Base-by-base conservation (phyloP, 1,284 basidiomycete genomes). In the Clitocybe nebularis region DNA sequence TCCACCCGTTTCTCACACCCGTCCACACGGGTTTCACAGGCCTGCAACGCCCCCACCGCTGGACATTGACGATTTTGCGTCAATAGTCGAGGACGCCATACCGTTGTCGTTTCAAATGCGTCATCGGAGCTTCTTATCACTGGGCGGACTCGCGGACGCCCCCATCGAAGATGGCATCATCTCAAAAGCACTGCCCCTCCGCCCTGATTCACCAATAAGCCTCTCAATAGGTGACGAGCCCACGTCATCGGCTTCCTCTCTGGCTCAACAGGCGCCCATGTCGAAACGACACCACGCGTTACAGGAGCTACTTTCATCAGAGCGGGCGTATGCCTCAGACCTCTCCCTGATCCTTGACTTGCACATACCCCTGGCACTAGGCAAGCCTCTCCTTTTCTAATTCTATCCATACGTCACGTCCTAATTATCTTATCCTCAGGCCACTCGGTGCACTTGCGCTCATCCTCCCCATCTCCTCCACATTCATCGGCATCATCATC, bases 261-360 rank as follows among this genome's bases (percentile, higher is more conserved):
- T 47, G 30, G 39, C 42, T 17, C 48, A 43, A 25, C 52, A 52
- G 33, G 30, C 48, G 13, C 51, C 39, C 7, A 56, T 73, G 56
- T 68, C 87, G 13, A 94, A 92, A 66, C 80, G 93, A 19, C 74
- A 82, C 17, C 87, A 95, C 58, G 85, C 92, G 1, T 68, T 97
- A 24, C 77, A 84, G 36, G 93, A 97, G 57, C 71, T 94, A 16
- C 74, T 91, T 32, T 77, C 79, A 8, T 93, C 90, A 14, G 93
- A 97, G 60, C 73, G 86, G 20, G 82, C 87, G 0, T 95, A 95
- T 63, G 89, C 93, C 1, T 84, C 80, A 7, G 93, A 97, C 68
- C 73, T 97, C 14, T 84, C 84, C 2, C 71, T 96, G 37, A 80
- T 96, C 41, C 74, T 85, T 35, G 87, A 93, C 52, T 78, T 94